These are phyloP conservation scores for Quercus lobata DNA, from an alignment of 331 rosid species.

Conservation along the genomic window DNA sequence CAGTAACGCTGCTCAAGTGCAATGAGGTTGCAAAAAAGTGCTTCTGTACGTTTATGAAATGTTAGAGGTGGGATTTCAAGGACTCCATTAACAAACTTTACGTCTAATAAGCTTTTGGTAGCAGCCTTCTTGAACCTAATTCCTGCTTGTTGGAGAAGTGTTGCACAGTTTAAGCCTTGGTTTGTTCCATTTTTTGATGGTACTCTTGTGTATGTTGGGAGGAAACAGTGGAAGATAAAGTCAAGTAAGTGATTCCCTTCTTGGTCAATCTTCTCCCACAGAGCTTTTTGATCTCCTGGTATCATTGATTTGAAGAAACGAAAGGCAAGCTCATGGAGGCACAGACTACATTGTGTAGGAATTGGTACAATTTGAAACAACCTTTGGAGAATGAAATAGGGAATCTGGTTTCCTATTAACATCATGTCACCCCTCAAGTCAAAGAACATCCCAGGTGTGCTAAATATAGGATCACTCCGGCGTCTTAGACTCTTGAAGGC, in stretches of 20 bases:
- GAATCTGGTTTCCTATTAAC: slow-evolving; percentile 59
- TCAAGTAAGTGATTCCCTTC: slow-evolving; percentile 60
- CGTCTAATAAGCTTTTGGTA: slow-evolving; percentile 40
- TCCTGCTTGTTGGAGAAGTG: slow-evolving; percentile 25
- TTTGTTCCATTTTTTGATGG: background rate
- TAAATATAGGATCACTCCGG: slow-evolving; percentile 44
- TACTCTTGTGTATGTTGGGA: slow-evolving; percentile 25
- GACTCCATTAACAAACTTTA: slow-evolving; percentile 40
- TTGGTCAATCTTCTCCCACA: slow-evolving; percentile 25
- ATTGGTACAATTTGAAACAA: slow-evolving; percentile 40
- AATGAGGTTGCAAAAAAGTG: slow-evolving; percentile 41
- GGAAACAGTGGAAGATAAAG: slow-evolving; percentile 40
- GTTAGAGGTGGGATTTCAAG: slow-evolving; percentile 37
- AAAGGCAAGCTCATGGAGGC: slow-evolving; percentile 39
- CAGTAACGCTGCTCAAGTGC: slow-evolving; percentile 42
- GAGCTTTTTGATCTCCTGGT: slow-evolving; percentile 29
- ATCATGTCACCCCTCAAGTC: slow-evolving; percentile 36
- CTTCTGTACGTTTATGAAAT: slow-evolving; percentile 17
- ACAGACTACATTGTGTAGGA: slow-evolving; percentile 22
- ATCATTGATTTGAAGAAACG: slow-evolving; percentile 38
- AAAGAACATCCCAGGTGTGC: slow-evolving; percentile 20
- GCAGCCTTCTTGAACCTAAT: slow-evolving; percentile 32
- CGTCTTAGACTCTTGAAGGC: slow-evolving; percentile 37
- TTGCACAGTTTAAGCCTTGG: slow-evolving; percentile 18
- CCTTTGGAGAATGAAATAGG: slow-evolving; percentile 39